These are phyloP conservation scores for Zymoseptoria pseudotritici DNA, from an alignment of 2,329 filamentous ascomycete genomes.

Conservation along the genomic window DNA sequence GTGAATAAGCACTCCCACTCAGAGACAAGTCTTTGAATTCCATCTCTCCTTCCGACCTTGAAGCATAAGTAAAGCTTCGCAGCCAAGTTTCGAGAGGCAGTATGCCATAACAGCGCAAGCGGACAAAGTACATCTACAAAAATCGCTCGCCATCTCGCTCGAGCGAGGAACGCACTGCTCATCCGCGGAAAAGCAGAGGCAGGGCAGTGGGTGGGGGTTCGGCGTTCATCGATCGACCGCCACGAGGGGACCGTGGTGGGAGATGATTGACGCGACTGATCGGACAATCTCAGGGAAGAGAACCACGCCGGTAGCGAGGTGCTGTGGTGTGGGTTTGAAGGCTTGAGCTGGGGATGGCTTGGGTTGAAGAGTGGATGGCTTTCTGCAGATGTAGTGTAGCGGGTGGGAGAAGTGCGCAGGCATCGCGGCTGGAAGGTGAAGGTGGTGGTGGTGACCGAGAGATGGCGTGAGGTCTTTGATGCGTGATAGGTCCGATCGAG, in stretches of 20 bases:
- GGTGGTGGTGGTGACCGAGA: constrained; percentile 4
- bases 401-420: constrained; percentile 44
- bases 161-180: constrained; percentile 14
- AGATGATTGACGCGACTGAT: constrained; percentile 63
- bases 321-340: constrained; percentile 39
- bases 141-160: constrained; percentile 57
- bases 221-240: constrained; percentile 51
- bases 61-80: not conserved
- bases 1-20: constrained; percentile 67
- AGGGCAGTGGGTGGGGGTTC: constrained; percentile 33
- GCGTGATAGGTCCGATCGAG: constrained; percentile 21
- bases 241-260: constrained; percentile 38
- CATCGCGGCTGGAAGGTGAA: constrained; percentile 33
- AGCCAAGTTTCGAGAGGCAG: constrained; percentile 51
- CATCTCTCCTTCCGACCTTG: constrained; percentile 47
- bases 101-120: constrained; percentile 40
- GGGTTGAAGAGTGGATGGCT: constrained; percentile 41
- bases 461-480: constrained; percentile 5
- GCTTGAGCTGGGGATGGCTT: constrained; percentile 36
- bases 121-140: constrained; percentile 97
- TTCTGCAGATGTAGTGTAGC: constrained; percentile 33
- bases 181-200: constrained; percentile 14
- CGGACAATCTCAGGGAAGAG: constrained; percentile 40
- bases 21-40: constrained; percentile 90
- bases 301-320: constrained; percentile 45